These are phyloP conservation scores for Pilasporangium apinafurcum DNA, from an alignment of 352 stramenopile genomes.

Conservation along the genomic window DNA sequence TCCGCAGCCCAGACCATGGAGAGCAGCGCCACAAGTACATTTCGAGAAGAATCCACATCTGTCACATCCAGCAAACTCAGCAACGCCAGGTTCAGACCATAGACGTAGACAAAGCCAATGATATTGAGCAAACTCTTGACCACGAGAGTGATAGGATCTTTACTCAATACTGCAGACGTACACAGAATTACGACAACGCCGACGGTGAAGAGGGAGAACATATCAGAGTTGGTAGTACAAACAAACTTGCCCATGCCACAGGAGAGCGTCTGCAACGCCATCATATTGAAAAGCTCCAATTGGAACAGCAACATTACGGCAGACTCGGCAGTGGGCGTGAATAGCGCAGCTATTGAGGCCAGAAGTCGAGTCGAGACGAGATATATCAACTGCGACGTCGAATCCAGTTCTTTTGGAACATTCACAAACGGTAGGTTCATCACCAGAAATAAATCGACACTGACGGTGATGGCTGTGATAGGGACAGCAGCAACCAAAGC, in stretches of 20 bases:
- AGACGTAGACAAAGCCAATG: not conserved
- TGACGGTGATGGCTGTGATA: not conserved
- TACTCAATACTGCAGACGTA: not conserved
- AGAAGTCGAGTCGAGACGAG: not conserved
- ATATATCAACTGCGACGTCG: conserved; percentile 1
- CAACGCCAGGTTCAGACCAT: not conserved
- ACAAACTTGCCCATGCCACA: conserved; percentile 4
- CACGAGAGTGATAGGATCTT: not conserved
- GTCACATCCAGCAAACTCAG: not conserved
- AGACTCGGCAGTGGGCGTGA: not conserved
- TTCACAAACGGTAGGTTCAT: not conserved
- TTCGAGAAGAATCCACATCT: not conserved
- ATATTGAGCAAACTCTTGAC: conserved; percentile 1
- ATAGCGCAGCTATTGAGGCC: not conserved
- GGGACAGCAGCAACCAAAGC: not conserved
- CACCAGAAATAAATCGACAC: not conserved
- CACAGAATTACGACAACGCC: not conserved
- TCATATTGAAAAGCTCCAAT: not conserved
- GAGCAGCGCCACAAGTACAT: not conserved
- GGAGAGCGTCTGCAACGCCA: conserved; percentile 1
- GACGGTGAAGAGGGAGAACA: not conserved
- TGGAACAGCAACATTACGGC: not conserved
- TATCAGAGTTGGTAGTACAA: not conserved
- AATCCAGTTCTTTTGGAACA: not conserved
- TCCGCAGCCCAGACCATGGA: not conserved